A percentile compares a stretch with the other conserved stretches of the same genome.
Conservation (phyloP, 805 yeast species). For the Yamadazyma insecticola region DNA sequence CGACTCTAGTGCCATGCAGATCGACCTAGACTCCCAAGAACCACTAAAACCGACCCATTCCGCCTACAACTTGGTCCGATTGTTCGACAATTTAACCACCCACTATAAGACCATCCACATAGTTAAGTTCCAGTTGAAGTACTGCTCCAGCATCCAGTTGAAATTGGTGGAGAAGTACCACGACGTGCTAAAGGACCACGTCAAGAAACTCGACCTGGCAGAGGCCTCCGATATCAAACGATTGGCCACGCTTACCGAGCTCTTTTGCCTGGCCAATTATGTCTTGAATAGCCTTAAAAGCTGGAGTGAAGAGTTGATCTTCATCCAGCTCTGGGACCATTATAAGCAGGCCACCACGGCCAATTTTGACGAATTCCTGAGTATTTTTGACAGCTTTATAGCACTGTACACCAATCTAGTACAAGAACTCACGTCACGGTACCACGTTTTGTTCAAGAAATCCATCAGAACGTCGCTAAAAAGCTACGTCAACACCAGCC, state of each 20-base stretch:
- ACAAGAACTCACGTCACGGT: slow-evolving; percentile 15
- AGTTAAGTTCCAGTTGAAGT: slow-evolving; percentile 50
- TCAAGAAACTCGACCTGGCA: slow-evolving; percentile 42
- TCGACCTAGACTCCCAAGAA: slow-evolving; percentile 50
- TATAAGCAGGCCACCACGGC: slow-evolving; percentile 18
- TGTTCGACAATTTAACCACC: slow-evolving; percentile 52
- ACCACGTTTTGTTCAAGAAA: slow-evolving; percentile 26
- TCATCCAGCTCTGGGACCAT: slow-evolving; percentile 36
- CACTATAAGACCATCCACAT: slow-evolving; percentile 49
- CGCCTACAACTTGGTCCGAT: slow-evolving; percentile 51
- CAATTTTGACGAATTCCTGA: slow-evolving; percentile 13
- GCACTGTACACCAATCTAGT: slow-evolving; percentile 19
- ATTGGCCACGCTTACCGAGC: slow-evolving; percentile 23
- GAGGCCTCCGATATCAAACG: slow-evolving; percentile 27
- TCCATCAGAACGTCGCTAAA: slow-evolving; percentile 29
- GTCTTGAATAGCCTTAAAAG: slow-evolving; percentile 23
- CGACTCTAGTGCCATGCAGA: slow-evolving; percentile 45
- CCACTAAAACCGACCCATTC: slow-evolving; percentile 52
- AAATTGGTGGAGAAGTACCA: slow-evolving; percentile 50
- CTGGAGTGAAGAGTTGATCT: slow-evolving; percentile 37
- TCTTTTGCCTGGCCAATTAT: slow-evolving; percentile 33
- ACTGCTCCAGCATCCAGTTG: slow-evolving; percentile 55
- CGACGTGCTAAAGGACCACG: slow-evolving; percentile 35
- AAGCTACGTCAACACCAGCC: slow-evolving; percentile 31
- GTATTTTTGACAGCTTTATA: slow-evolving; percentile 27